Evolutionary conservation across 108 stramenopile species (phyloP), one percentile per base, ranked within the genome.

Genomic region (Thalassiosira profunda): DNA sequence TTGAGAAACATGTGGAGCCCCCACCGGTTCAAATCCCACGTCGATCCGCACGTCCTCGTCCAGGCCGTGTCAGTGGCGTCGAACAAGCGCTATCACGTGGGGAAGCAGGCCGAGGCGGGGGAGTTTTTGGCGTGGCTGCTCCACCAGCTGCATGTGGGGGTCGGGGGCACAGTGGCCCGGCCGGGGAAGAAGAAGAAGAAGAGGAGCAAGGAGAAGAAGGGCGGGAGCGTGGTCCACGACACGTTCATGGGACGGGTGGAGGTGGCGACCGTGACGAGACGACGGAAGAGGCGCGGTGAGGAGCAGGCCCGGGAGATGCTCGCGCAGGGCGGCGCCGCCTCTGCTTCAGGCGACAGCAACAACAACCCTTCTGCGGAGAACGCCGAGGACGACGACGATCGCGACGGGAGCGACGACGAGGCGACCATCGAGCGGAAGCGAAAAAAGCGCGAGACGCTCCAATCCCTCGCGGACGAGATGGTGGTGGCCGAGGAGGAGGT

Each of bases 111-210:
- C 3, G 98, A 99, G 42, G 94, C 93, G 20, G 93, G 92, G 15
- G 98, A 99, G 54, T 96, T 98, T 38, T 58, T 98, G 79, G 76
- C 95, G 2, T 99, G 99, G 99, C 80, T 99, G 6, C 67, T 99
- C 58, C 89, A 98, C 68, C 82, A 86, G 52, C 74, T 99, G 29
- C 98, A 99, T 80, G 20, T 90, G 25, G 96, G 94, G 9, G 62
- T 96, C 31, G 86, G 89, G 9, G 84, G 93, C 30, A 85, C 43
- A 6, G 4, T 42, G 33, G 82, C 82, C 52, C 15, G 26, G 10
- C 46, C 61, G 1, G 67, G 81, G 17, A 86, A 74, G 62, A 64
- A 55, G 56, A 76, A 57, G 33, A 73, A 46, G 61, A 72, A 63
- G 38, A 71, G 15, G 35, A 31, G 28, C 15, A 71, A 4, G 11